These are phyloP conservation scores for Dichomitus squalens DNA, from an alignment of 1,284 basidiomycete genomes.

Conservation along the genomic window DNA sequence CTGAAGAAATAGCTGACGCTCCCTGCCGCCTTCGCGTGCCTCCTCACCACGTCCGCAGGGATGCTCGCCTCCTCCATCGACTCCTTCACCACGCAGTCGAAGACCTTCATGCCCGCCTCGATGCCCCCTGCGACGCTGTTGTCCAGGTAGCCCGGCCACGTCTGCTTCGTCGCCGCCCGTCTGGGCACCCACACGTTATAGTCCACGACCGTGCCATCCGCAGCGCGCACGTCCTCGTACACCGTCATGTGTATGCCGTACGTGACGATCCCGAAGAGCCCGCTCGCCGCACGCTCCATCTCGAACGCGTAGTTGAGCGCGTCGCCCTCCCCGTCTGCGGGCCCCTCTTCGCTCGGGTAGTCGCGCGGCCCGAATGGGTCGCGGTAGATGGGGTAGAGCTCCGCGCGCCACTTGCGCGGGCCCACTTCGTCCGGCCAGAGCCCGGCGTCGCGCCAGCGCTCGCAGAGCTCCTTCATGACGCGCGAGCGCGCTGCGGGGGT, in stretches of 20 bases:
- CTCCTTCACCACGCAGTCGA: constrained; percentile 88
- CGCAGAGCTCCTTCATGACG: constrained; percentile 63
- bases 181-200: constrained; percentile 83
- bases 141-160: constrained; percentile 80
- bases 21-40: constrained; percentile 59
- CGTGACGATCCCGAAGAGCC: constrained; percentile 89
- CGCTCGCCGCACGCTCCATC: constrained; percentile 88
- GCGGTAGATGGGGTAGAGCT: constrained; percentile 82
- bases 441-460: constrained; percentile 68
- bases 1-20: constrained; percentile 70
- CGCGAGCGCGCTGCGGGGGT: constrained; percentile 58
- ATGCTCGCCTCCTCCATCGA: constrained; percentile 92
- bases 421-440: constrained; percentile 69
- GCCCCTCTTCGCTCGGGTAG: no score
- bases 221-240: constrained; percentile 50
- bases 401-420: constrained; percentile 76
- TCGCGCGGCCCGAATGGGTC: constrained; percentile 60
- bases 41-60: constrained; percentile 58
- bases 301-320: constrained; percentile 70
- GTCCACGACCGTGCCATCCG: constrained; percentile 38
- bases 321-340: no score
- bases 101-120: constrained; percentile 71
- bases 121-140: no score
- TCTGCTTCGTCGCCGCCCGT: constrained; percentile 84
- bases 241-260: constrained; percentile 88